Base-by-base conservation (phyloP, 2,329 filamentous ascomycete species). In the Paracorniculantispora psalliotae region DNA sequence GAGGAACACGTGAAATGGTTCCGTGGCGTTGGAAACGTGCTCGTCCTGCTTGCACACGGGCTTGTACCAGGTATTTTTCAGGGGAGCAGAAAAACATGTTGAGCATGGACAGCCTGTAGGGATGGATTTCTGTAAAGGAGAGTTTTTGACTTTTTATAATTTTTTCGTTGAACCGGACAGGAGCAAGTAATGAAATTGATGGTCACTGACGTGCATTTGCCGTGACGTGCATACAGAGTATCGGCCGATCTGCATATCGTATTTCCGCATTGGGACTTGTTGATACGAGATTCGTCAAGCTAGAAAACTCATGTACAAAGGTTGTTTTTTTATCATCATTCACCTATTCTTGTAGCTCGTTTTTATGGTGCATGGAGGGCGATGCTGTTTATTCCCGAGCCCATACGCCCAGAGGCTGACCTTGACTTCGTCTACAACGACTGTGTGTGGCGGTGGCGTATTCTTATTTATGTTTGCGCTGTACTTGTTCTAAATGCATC, bases 121-220 rank as follows among this genome's bases (percentile, higher is more conserved):
- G 33, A 48, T 48, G 21, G 21, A 37, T 21, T 17, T 48, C 39
- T 30, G 41, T 26, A 12, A 21, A 19, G 12, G 28, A 10, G 43
- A 19, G 19, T 26, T 56, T 51, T 48, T 56, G 51, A 44, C 17
- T 53, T 30, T 53, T 53, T 35, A 37, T 43, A 33, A 10, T 54
- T 30, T 35, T 56, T 19, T 51, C 15, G 33, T 47, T 47, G 37
- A n/a, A 47, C 21, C n/a, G 19, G 41, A 23, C 13, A 23, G 52
- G 52, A 47, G 41, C 17, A 25, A 35, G 26, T 55, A 55, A 55
- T 55, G 41, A 55, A 46, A 55, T 47, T 55, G 52, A 47, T 55
- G 52, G 52, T 46, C 25, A n/a, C n/a, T n/a, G 21, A 30, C 51
- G n/a, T 44, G 17, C 21, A n/a, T 28, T 19, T 50, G 30, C 9